Percentiles rank a stretch among this genome's conserved stretches.
phyloP scores from a whole-genome alignment of 176 grass and related monocot genomes.

The Oryza meridionalis region DNA sequence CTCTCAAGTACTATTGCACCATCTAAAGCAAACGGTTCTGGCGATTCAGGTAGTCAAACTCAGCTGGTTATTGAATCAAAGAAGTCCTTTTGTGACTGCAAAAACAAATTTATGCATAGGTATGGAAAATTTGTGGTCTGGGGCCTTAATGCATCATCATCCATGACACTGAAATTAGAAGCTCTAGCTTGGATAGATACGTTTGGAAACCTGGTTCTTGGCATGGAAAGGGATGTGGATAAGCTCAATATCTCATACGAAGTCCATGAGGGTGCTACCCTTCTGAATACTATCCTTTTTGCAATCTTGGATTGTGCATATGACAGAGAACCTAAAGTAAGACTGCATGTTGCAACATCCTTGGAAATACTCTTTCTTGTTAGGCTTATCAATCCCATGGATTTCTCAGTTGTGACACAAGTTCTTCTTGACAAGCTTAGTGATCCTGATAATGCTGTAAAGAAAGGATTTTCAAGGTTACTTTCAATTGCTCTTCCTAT shows the following conservation, averaged over 20 bases:
- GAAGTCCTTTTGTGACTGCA: conserved; percentile 44
- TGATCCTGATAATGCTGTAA: conserved; percentile 84
- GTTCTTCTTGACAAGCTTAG: conserved; percentile 94
- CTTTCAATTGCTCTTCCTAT: conserved; percentile 69
- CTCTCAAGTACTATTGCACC: conserved; percentile 61
- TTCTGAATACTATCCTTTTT: conserved; percentile 67
- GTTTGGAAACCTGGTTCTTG: conserved; percentile 55
- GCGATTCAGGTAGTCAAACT: conserved; percentile 37
- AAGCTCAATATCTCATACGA: conserved; percentile 48
- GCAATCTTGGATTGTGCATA: conserved; percentile 83
- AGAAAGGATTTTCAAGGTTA: conserved; percentile 75
- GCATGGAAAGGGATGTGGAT: conserved; percentile 46
- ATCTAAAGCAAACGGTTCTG: conserved; percentile 45
- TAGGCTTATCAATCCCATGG: conserved; percentile 71
- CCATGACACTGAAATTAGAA: conserved; percentile 73
- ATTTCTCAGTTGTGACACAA: conserved; percentile 56
- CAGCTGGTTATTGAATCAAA: conserved; percentile 38
- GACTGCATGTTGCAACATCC: conserved; percentile 75
- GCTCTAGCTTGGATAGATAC: conserved; percentile 77
- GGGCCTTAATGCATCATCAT: conserved; percentile 64
- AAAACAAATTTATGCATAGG: conserved; percentile 60
- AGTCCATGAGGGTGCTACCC: conserved; percentile 46
- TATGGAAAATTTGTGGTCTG: conserved; percentile 62
- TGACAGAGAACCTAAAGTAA: conserved; percentile 85
- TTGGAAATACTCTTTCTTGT: conserved; percentile 74